Percentiles rank a stretch among this genome's conserved stretches.
Evolutionary conservation across 2,329 filamentous ascomycete genomes (phyloP).

Genomic region (Aspergillus neoniger): DNA sequence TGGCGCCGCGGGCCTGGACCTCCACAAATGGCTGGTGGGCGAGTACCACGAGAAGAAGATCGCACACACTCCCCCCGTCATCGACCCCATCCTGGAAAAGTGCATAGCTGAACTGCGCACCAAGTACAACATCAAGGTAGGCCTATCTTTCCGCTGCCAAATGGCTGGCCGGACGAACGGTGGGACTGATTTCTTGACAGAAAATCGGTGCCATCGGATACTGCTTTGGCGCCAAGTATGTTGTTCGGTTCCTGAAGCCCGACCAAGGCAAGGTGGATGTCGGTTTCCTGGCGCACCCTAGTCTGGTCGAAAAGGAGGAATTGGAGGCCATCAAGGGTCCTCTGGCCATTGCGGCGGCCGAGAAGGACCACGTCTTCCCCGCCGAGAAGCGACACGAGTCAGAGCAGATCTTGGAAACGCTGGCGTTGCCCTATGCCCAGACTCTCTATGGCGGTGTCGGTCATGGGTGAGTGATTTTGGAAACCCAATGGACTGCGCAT

Average conservation of each 20-base stretch:
- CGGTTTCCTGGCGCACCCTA: constrained; percentile 72
- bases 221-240: constrained; percentile 53
- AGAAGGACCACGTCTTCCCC: constrained; percentile 65
- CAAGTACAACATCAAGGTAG: constrained; percentile 13
- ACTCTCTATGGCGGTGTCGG: constrained; percentile 8
- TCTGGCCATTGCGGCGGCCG: constrained; percentile 62
- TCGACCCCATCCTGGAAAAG: constrained; percentile 53
- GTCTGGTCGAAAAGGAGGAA: constrained; percentile 67
- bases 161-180: not conserved
- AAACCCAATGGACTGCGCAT: not conserved
- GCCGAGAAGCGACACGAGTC: constrained; percentile 60
- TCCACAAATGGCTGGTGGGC: constrained; percentile 49
- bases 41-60: constrained; percentile 33
- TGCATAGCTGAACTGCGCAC: constrained; percentile 35
- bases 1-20: constrained; percentile 49
- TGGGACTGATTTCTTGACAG: not conserved
- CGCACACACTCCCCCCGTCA: constrained; percentile 42
- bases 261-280: constrained; percentile 60
- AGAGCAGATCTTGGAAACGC: constrained; percentile 57
- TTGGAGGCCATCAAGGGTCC: constrained; percentile 63
- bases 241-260: constrained; percentile 64
- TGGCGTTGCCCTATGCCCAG: constrained; percentile 28
- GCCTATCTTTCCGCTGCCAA: not conserved
- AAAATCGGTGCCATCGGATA: constrained; percentile 11
- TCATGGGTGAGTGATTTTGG: constrained; percentile 5